Evolutionary conservation across 106 monocot genomes (phyloP).

Genomic region (Phalaenopsis equestris): DNA sequence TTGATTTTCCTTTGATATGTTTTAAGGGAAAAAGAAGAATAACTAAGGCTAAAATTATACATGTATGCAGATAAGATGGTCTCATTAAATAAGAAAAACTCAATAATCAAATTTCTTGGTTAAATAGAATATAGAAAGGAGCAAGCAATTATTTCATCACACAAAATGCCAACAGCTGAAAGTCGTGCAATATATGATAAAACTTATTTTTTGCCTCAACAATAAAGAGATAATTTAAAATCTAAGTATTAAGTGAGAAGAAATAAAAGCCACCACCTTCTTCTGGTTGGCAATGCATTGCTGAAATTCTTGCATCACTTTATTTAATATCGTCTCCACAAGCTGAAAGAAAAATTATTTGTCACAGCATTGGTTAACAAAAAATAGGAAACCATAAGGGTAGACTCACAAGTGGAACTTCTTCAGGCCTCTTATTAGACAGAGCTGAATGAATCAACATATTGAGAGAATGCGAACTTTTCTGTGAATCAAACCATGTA

Average conservation of each 20-base stretch:
- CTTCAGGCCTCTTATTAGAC: constrained; percentile 81
- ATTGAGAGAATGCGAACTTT: constrained; percentile 45
- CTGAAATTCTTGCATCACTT: constrained; percentile 81
- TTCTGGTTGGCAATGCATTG: constrained; percentile 51
- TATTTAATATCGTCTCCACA: constrained; percentile 67
- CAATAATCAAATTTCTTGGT: neutral
- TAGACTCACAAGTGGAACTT: constrained; percentile 62
- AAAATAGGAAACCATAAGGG: neutral
- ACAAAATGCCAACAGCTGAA: neutral
- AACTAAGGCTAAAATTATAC: neutral
- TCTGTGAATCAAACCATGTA: constrained; percentile 22
- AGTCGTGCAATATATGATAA: too few species aligned
- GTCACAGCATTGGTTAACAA: neutral
- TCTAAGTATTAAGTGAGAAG: neutral
- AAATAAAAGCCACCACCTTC: constrained; percentile 45
- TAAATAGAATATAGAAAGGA: neutral
- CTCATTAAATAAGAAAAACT: neutral
- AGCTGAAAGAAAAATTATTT: constrained; percentile 37
- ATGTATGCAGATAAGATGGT: neutral
- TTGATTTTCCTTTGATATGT: too few species aligned
- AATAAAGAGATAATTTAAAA: neutral
- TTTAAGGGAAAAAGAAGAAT: neutral
- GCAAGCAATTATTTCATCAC: neutral
- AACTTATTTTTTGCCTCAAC: neutral
- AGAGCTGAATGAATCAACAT: constrained; percentile 59